phyloP scores from a whole-genome alignment of 495 filamentous ascomycete species.

The Talaromyces nanjingensis region DNA sequence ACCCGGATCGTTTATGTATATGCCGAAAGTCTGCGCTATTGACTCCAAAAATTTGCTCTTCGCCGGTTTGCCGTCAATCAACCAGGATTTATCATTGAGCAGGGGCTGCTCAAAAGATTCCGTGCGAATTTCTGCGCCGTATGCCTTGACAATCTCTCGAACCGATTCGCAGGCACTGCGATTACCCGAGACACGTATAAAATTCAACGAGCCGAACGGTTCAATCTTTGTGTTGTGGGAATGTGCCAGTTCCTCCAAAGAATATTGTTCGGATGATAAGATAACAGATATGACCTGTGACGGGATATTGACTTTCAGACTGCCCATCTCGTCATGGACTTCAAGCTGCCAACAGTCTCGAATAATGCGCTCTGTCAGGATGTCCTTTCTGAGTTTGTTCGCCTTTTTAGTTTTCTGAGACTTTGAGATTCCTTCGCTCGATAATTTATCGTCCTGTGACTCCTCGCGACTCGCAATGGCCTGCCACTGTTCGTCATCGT shows the following conservation, averaged over 20 bases:
- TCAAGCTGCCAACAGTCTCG: conserved; percentile 38
- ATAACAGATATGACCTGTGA: conserved; percentile 21
- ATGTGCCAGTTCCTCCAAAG: conserved; percentile 36
- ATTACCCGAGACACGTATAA: conserved; percentile 37
- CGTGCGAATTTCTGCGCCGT: conserved; percentile 26
- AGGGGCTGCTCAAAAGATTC: conserved; percentile 20
- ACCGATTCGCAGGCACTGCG: conserved; percentile 30
- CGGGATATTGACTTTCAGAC: conserved; percentile 32
- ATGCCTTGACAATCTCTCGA: conserved; percentile 33
- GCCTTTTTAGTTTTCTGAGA: neutral
- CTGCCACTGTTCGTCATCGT: neutral
- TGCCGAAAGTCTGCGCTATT: conserved; percentile 23
- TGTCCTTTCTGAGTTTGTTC: conserved; percentile 23
- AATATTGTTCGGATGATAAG: conserved; percentile 26
- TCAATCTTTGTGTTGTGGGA: conserved; percentile 37
- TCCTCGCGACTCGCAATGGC: neutral
- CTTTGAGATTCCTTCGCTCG: conserved; percentile 7
- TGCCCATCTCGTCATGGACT: conserved; percentile 30
- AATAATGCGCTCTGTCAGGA: conserved; percentile 32
- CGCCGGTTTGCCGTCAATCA: conserved; percentile 11
- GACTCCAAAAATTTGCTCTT: conserved; percentile 27
- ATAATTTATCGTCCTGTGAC: neutral
- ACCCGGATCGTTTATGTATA: neutral
- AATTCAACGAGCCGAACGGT: conserved; percentile 22
- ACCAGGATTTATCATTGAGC: conserved; percentile 3